phyloP scores from a whole-genome alignment of 2,329 filamentous ascomycete species.

The Neospermospora avenae region DNA sequence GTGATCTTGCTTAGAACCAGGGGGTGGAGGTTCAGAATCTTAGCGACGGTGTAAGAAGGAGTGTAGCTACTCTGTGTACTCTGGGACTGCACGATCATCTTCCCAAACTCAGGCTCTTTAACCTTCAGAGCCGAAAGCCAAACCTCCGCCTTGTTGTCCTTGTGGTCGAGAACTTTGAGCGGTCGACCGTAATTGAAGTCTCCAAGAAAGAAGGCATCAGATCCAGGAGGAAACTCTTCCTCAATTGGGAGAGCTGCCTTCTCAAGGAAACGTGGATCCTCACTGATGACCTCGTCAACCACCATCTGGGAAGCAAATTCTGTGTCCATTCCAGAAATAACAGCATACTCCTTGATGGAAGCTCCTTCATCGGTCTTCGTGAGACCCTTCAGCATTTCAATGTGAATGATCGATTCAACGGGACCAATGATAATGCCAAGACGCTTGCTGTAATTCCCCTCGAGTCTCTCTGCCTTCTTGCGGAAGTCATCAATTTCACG shows the following conservation, averaged over 20 bases:
- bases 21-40: slow-evolving; percentile 75
- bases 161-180: slow-evolving; percentile 75
- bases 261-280: slow-evolving; percentile 91
- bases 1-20: slow-evolving; percentile 94
- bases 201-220: slow-evolving; percentile 87
- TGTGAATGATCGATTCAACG: slow-evolving; percentile 85
- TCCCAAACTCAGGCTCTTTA: slow-evolving; percentile 79
- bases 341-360: slow-evolving; percentile 86
- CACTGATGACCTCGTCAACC: slow-evolving; percentile 85
- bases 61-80: slow-evolving; percentile 72
- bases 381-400: slow-evolving; percentile 90
- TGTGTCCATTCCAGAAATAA: slow-evolving; percentile 79
- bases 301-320: slow-evolving; percentile 90
- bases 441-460: slow-evolving; percentile 84
- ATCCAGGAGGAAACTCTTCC: slow-evolving; percentile 82
- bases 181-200: slow-evolving; percentile 91
- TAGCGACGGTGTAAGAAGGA: slow-evolving; percentile 86
- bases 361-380: slow-evolving; percentile 88
- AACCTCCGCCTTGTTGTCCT: slow-evolving; percentile 71
- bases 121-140: slow-evolving; percentile 69
- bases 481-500: slow-evolving; percentile 79
- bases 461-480: slow-evolving; percentile 79
- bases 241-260: slow-evolving; percentile 81
- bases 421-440: slow-evolving; percentile 82
- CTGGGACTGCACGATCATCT: slow-evolving; percentile 65